Evolutionary conservation across 176 grass and related monocot species (phyloP).

Genomic region (Echinochloa phyllopogon): DNA sequence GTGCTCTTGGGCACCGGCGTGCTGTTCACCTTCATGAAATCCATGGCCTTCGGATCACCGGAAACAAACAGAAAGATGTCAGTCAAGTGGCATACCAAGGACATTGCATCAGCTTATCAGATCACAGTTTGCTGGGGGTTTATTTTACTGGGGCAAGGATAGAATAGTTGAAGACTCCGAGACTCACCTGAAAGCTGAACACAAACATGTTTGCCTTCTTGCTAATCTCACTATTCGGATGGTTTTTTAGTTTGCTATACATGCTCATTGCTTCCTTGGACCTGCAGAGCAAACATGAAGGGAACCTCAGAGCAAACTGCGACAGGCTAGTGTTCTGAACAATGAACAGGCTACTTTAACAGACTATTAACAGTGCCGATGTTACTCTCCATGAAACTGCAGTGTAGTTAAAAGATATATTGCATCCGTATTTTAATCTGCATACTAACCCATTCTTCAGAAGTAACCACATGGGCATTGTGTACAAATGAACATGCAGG

Average conservation of each 20-base stretch:
- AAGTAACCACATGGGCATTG: not conserved
- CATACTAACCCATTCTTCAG: not conserved
- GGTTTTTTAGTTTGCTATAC: slow-evolving; percentile 87
- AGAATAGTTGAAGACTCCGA: not conserved
- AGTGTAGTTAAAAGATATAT: not conserved
- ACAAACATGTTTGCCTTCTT: slow-evolving; percentile 80
- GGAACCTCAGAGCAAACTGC: not conserved
- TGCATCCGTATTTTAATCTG: not conserved
- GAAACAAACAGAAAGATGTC: not conserved
- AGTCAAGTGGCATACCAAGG: not conserved
- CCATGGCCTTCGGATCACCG: slow-evolving; percentile 64
- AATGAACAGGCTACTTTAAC: not conserved
- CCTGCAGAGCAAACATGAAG: slow-evolving; percentile 44
- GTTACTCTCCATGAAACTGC: not conserved
- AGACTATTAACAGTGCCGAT: not conserved
- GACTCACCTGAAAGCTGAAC: slow-evolving; percentile 83
- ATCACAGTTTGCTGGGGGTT: not conserved
- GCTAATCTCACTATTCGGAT: slow-evolving; percentile 72
- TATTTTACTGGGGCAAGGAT: not conserved
- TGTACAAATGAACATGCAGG: not conserved
- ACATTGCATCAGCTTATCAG: not conserved
- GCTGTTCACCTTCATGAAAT: slow-evolving; percentile 79
- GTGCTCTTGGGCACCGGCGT: slow-evolving; percentile 51
- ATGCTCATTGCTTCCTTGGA: slow-evolving; percentile 82
- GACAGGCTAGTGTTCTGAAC: not conserved